Base-by-base conservation (phyloP, 805 yeast genomes). In the Sugiyamaella chiloensis region DNA sequence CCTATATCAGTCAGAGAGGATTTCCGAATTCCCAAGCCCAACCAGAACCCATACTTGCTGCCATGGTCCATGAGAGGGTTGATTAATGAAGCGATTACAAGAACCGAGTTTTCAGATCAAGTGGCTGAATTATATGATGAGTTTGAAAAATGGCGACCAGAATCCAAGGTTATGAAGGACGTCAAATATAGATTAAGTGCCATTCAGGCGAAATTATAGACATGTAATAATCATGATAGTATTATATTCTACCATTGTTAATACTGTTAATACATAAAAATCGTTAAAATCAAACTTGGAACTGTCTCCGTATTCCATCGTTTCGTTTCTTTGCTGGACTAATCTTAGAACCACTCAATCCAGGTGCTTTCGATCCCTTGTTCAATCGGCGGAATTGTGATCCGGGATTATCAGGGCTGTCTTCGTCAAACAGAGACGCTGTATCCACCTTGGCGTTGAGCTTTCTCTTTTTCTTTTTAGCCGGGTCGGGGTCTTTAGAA, bases 11-110 rank as follows among this genome's bases (percentile, higher is more conserved):
- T 62, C 24, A 60, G 55, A 24, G 39, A 48, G 24, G 48, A 49
- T 24, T 86, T 83, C 60, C 79, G 78, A 42, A 73, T 86, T 32
- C 80, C 86, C 5, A 77, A 78, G 52, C 55, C 59, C 11, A 66
- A 84, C 16, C 70, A 78, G 23, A 90, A 91, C 64, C 96, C 96
- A 0, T 91, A 78, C 60, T 80, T 85, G 50, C 68, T 91, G 31
- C 98, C 98, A 1, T 91, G 97, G 96, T 85, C 95, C 58, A 78
- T 89, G 68, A 70, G 96, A 37, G 96, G 96, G 0, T 68, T 91
- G 37, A 66, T 89, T 24, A 81, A 79, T 54, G 95, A 83, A 45
- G 75, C 83, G 0, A 46, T 47, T 7, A 49, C 72, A 64, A 52
- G 75, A 71, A 52, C 67, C 73, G 47, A 57, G 66, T 71, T 76